These are phyloP conservation scores for Oropetium thomaeum DNA, from an alignment of 176 grass and related monocot species.

Conservation along the genomic window DNA sequence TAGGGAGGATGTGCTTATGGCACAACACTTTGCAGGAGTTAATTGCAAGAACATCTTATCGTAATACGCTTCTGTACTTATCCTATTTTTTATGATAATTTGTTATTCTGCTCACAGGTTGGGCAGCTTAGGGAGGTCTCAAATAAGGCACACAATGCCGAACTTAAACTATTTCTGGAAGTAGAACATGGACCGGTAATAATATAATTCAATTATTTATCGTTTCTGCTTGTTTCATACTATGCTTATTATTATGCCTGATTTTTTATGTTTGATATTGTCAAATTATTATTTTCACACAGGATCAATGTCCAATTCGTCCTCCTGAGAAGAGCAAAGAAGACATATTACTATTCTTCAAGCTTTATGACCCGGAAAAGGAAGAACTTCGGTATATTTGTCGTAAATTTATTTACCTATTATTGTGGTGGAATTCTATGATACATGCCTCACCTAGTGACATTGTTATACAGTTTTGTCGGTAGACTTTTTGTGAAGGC, in stretches of 20 bases:
- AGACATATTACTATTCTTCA: conserved; percentile 94
- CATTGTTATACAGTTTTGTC: conserved; percentile 57
- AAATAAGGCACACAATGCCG: conserved; percentile 95
- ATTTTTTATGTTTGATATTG: conserved; percentile 13
- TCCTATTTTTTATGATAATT: conserved; percentile 5
- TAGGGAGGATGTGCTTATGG: background rate
- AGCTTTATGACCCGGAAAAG: conserved; percentile 92
- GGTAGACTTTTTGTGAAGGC: conserved; percentile 91
- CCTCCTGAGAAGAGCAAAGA: conserved; percentile 90
- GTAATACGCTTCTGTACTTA: background rate
- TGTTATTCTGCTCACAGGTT: conserved; percentile 52
- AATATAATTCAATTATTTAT: conserved; percentile 7
- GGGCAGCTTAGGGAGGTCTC: conserved; percentile 94
- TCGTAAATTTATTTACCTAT: conserved; percentile 9
- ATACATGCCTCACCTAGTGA: conserved; percentile 22
- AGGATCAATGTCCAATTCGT: conserved; percentile 73
- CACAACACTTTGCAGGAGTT: background rate
- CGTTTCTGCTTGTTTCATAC: conserved; percentile 30
- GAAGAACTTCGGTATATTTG: conserved; percentile 75
- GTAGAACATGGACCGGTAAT: conserved; percentile 80
- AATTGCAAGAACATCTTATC: background rate
- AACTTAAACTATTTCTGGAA: conserved; percentile 95
- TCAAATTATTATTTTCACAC: conserved; percentile 26
- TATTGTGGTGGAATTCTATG: background rate
- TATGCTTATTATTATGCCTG: conserved; percentile 12